A percentile compares a stretch with the other conserved stretches of the same genome.
These are phyloP conservation scores for Euphorbia schlechtendalii DNA, from an alignment of 441 rosid species.

Conservation along the genomic window DNA sequence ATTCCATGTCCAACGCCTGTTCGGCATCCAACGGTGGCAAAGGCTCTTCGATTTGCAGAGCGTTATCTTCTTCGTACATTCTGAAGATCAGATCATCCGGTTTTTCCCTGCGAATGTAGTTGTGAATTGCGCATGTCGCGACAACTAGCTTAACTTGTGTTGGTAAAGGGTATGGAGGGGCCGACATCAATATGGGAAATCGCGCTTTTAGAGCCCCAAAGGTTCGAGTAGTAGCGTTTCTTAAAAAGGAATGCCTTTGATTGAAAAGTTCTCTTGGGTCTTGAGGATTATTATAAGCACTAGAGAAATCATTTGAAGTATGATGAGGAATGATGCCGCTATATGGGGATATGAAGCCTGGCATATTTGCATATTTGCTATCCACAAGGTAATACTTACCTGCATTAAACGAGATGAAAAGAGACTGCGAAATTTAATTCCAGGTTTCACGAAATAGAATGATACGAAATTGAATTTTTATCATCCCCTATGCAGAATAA, in stretches of 20 bases:
- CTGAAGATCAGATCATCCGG: constrained; percentile 68
- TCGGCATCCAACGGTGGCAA: constrained; percentile 33
- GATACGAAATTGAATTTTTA: not conserved
- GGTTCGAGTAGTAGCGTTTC: constrained; percentile 39
- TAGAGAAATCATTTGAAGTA: constrained; percentile 33
- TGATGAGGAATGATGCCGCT: constrained; percentile 33
- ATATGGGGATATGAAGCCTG: constrained; percentile 74
- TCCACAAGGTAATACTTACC: constrained; percentile 84
- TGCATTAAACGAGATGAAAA: constrained; percentile 25
- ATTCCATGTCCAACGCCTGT: constrained; percentile 30
- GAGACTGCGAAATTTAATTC: not conserved
- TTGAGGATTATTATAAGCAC: constrained; percentile 43
- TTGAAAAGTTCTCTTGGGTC: constrained; percentile 66
- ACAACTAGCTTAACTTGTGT: constrained; percentile 88
- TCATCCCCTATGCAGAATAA: no score
- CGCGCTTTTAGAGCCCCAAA: constrained; percentile 74
- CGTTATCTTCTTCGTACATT: constrained; percentile 39
- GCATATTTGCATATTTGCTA: constrained; percentile 53
- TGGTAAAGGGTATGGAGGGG: constrained; percentile 87
- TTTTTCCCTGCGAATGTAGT: constrained; percentile 66
- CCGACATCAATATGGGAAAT: constrained; percentile 68
- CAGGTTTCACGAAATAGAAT: not conserved
- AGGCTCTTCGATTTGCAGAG: constrained; percentile 32
- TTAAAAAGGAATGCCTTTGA: constrained; percentile 56
- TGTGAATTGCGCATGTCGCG: constrained; percentile 82